Evolutionary conservation across 176 grass and related monocot species (phyloP), one percentile per base, ranked within the genome.

Genomic region (Zoysia japonica): DNA sequence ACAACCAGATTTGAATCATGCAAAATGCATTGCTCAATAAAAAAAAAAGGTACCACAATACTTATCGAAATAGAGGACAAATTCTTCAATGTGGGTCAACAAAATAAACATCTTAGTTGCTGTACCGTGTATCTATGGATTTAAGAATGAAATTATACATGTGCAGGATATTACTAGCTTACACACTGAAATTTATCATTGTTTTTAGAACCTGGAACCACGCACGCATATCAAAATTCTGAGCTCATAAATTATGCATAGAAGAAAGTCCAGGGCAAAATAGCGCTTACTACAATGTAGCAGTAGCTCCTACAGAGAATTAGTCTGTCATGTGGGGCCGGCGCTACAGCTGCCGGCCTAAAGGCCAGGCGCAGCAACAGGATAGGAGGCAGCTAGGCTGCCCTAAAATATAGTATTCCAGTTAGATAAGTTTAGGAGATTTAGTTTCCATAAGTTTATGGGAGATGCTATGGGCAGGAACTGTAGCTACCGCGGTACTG

Each of bases 61-160:
- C n/a, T 12, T 6, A 49, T 6, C 49, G 12, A 76, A 75, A 80
- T 40, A 36, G 48, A 64, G 1, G 35, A 16, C 6, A 10, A 39
- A 62, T 72, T 51, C 16, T 11, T 14, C 61, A 3, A 11, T 40
- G 40, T 8, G 1, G 36, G n/a, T 28, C 0, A 74, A 74, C 39
- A n/a, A 65, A 55, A 82, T 54, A 38, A 67, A 47, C 47, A 12
- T 52, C 9, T 78, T 65, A 11, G 28, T 37, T 65, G 45, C 0
- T 78, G 8, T 52, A 66, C 14, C 8, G 65, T 50, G 15, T 6
- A 65, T 1, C 1, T 40, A 78, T 20, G 37, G 12, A 42, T 52
- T 78, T 68, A 40, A 79, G 67, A 16, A 54, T 55, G 16, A 74
- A 74, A 44, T 59, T 56, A 42, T 50, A 1, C 15, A 56, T 39